Conservation (phyloP, 208 protist species). For the Trichomonas gallinae region DNA sequence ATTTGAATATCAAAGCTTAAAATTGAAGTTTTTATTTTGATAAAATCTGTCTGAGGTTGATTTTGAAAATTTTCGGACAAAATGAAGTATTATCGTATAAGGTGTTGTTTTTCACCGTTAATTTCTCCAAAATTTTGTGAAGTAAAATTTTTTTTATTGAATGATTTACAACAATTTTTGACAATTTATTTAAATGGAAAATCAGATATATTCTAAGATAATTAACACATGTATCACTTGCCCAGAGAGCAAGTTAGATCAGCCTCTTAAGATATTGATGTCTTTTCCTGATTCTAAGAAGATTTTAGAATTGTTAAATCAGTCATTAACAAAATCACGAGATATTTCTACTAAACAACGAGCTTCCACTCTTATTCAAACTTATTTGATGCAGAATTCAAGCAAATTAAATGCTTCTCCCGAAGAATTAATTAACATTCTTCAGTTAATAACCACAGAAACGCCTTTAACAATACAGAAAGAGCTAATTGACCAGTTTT, state of each 20-base stretch:
- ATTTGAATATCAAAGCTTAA: too few relatives aligned
- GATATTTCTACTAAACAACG: neutral
- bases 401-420: neutral
- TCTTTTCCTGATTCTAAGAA: neutral
- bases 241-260: neutral
- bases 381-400: neutral
- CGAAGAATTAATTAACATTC: neutral
- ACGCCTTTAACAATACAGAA: neutral
- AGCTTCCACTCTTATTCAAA: neutral
- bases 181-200: neutral
- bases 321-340: neutral
- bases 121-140: too few relatives aligned
- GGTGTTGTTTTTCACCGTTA: too few relatives aligned
- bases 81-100: too few relatives aligned
- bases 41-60: too few relatives aligned
- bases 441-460: neutral
- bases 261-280: neutral
- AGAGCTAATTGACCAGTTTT: neutral
- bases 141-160: neutral
- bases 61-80: too few relatives aligned
- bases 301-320: neutral
- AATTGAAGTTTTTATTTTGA: too few relatives aligned
- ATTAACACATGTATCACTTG: neutral
- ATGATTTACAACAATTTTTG: neutral
- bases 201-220: neutral